A percentile compares a stretch with the other conserved stretches of the same genome.
Conservation (phyloP, 1,284 basidiomycete genomes). For the Cystobasidiaceae sp. region DNA sequence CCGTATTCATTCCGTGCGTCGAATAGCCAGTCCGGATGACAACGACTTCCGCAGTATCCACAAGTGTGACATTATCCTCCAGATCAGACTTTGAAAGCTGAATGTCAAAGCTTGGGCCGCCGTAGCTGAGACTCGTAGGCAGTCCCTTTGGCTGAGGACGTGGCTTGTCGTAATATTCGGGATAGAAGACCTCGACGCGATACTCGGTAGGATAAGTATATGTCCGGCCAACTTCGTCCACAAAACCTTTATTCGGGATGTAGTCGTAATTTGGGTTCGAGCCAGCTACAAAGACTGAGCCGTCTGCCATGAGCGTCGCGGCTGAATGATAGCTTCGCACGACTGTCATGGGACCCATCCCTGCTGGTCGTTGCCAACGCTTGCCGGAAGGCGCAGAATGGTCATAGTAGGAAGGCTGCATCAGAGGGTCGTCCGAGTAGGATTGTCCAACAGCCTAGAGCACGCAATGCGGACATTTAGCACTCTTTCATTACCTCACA, state of each 20-base stretch:
- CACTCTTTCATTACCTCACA: too few relatives aligned
- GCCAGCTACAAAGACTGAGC: constrained; percentile 49
- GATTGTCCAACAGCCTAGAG: constrained; percentile 47
- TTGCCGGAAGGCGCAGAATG: constrained; percentile 43
- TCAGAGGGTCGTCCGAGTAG: constrained; percentile 43
- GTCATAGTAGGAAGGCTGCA: constrained; percentile 48
- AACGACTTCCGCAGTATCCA: constrained; percentile 69
- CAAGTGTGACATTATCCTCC: constrained; percentile 42
- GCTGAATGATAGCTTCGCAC: constrained; percentile 50
- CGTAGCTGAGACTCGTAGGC: constrained; percentile 70
- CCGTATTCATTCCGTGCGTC: constrained; percentile 46
- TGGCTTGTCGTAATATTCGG: constrained; percentile 60
- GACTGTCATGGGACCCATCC: constrained; percentile 41
- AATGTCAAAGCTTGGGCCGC: constrained; percentile 73
- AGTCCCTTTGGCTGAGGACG: constrained; percentile 69
- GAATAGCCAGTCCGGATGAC: constrained; percentile 84
- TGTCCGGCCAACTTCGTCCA: background rate
- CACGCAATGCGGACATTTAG: background rate
- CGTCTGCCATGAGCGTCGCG: constrained; percentile 49
- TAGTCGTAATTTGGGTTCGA: constrained; percentile 47
- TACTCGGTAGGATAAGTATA: constrained; percentile 36
- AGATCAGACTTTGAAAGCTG: constrained; percentile 52
- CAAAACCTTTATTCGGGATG: constrained; percentile 15
- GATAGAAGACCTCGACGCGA: constrained; percentile 53
- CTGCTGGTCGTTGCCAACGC: constrained; percentile 42